These are phyloP conservation scores for Aspergillus pseudoterreus DNA, from an alignment of 2,329 filamentous ascomycete genomes.

Conservation along the genomic window DNA sequence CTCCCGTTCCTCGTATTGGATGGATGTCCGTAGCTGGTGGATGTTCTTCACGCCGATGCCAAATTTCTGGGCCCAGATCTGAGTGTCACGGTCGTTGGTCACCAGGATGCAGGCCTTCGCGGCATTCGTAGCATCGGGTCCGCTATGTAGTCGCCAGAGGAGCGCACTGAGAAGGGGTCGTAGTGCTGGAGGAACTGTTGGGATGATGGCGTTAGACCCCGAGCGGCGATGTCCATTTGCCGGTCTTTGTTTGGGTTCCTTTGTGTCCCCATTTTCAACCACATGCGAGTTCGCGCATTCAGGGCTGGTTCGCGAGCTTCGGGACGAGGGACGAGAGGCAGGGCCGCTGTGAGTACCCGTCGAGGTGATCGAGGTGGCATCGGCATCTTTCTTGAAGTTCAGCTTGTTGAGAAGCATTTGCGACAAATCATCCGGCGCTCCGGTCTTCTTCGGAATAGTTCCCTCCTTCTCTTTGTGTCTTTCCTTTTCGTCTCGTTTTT, in stretches of 20 bases:
- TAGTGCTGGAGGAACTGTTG: constrained; percentile 36
- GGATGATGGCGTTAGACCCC: constrained; percentile 31
- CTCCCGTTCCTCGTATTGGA: constrained; percentile 45
- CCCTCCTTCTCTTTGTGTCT: constrained; percentile 20
- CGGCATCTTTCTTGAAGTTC: constrained; percentile 44
- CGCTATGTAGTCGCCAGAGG: constrained; percentile 43
- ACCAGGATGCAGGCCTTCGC: constrained; percentile 41
- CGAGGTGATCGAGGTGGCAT: constrained; percentile 38
- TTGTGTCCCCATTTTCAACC: constrained; percentile 18
- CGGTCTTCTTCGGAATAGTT: constrained; percentile 17
- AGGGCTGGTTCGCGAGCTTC: constrained; percentile 45
- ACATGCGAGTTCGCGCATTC: constrained; percentile 34
- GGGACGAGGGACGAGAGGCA: constrained; percentile 41
- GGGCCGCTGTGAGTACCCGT: constrained; percentile 41
- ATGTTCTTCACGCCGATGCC: constrained; percentile 47
- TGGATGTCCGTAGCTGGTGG: constrained; percentile 45
- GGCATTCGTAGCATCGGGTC: constrained; percentile 29
- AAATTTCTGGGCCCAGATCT: constrained; percentile 46
- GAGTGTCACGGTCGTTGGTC: constrained; percentile 42
- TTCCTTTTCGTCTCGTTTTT: constrained; percentile 15
- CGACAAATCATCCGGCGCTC: constrained; percentile 38
- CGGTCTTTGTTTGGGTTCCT: constrained; percentile 18
- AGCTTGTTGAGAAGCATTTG: constrained; percentile 47
- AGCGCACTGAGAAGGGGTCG: constrained; percentile 44
- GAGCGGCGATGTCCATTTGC: constrained; percentile 29